A percentile compares a stretch with the other conserved stretches of the same genome.
Conservation (phyloP, 306 rosid genomes). For the Cucumis cinereus region DNA sequence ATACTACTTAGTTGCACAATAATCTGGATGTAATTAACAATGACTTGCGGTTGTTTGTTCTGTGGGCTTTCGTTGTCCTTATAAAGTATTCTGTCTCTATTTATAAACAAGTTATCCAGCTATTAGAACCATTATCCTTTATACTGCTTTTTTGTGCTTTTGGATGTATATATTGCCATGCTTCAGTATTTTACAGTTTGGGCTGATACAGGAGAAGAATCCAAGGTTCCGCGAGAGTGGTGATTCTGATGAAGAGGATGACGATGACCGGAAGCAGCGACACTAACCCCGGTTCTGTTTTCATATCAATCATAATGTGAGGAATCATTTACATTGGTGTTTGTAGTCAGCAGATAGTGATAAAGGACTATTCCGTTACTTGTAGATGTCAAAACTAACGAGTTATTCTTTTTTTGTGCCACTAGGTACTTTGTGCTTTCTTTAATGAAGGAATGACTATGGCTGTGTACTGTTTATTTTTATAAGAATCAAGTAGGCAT, state of each 20-base stretch:
- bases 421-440: not conserved
- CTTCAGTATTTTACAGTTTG: not conserved
- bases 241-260: conserved; percentile 91
- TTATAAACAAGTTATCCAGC: not conserved
- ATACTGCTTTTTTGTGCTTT: not conserved
- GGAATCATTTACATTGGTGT: not conserved
- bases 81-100: no score
- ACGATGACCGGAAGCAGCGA: conserved; percentile 57
- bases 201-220: conserved; percentile 67
- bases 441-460: not conserved
- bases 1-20: not conserved
- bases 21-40: no score
- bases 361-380: not conserved
- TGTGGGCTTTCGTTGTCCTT: no score
- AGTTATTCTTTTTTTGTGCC: not conserved
- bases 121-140: not conserved
- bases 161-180: not conserved
- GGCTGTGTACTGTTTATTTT: not conserved
- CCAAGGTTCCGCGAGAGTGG: conserved; percentile 98
- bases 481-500: not conserved
- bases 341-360: not conserved
- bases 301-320: not conserved
- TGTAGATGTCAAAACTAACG: not conserved
- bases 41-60: no score
- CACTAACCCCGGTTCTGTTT: conserved; percentile 8